Conservation (phyloP, 2,329 filamentous ascomycete genomes). For the Curvularia hawaiiensis region DNA sequence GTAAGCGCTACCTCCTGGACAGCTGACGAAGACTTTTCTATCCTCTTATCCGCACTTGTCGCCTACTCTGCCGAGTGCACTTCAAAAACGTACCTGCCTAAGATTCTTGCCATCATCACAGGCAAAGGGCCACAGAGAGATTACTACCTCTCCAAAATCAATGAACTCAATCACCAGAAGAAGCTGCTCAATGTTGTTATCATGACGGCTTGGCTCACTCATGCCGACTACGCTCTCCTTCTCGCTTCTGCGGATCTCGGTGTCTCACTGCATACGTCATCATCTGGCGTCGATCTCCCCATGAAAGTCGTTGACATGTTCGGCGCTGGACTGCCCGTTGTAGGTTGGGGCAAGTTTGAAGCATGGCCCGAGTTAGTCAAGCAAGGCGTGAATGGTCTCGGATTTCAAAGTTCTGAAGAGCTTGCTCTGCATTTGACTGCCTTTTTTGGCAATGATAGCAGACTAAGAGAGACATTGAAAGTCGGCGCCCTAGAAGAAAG, state of each 20-base stretch:
- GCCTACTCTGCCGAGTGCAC: constrained; percentile 66
- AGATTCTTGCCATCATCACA: constrained; percentile 87
- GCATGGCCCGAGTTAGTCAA: constrained; percentile 90
- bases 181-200: constrained; percentile 74
- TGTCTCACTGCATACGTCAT: constrained; percentile 89
- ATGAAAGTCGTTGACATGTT: constrained; percentile 99
- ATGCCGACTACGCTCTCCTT: constrained; percentile 81
- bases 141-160: constrained; percentile 72
- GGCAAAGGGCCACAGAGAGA: constrained; percentile 88
- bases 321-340: constrained; percentile 87
- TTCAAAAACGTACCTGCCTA: constrained; percentile 59
- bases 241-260: constrained; percentile 87
- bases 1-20: constrained; percentile 98
- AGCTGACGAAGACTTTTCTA: constrained; percentile 89
- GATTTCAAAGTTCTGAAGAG: constrained; percentile 75
- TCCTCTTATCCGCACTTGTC: constrained; percentile 83
- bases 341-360: constrained; percentile 83
- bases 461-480: constrained; percentile 66
- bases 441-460: constrained; percentile 62
- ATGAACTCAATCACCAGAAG: constrained; percentile 62
- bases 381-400: constrained; percentile 83
- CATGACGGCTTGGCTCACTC: constrained; percentile 81
- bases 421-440: constrained; percentile 67
- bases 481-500: constrained; percentile 76
- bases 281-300: constrained; percentile 90